Evolutionary conservation across 2,329 filamentous ascomycete genomes (phyloP).

Genomic region (Aureobasidium lini): DNA sequence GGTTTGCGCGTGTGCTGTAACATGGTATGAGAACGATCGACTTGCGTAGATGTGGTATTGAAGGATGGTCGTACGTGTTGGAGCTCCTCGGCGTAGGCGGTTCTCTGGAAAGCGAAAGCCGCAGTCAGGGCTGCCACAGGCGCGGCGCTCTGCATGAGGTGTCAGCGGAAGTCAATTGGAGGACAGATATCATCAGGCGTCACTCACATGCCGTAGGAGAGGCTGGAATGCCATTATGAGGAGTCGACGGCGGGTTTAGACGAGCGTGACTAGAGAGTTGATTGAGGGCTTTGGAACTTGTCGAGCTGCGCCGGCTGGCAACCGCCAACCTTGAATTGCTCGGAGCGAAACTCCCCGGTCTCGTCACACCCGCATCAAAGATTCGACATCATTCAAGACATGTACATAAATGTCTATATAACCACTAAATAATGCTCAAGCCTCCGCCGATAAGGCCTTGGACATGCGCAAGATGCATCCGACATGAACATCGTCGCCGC

Average conservation of each 20-base stretch:
- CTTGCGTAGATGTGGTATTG: neutral
- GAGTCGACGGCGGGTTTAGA: constrained; percentile 13
- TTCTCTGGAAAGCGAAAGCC: constrained; percentile 38
- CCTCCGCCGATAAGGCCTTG: constrained; percentile 42
- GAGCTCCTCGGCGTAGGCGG: constrained; percentile 43
- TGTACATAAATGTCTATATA: neutral
- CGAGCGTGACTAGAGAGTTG: neutral
- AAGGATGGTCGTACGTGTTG: constrained; percentile 10
- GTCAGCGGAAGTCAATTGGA: constrained; percentile 17
- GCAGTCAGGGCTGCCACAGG: constrained; percentile 40
- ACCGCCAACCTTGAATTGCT: neutral
- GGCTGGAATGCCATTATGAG: constrained; percentile 46
- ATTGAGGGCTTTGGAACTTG: neutral
- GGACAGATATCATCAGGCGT: neutral
- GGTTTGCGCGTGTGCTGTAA: constrained; percentile 43
- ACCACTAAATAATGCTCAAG: constrained; percentile 32
- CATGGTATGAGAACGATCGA: neutral
- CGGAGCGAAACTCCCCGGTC: neutral
- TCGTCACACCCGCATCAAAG: neutral
- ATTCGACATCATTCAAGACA: neutral
- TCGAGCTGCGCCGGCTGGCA: neutral
- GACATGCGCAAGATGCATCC: constrained; percentile 56
- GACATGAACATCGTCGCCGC: constrained; percentile 26
- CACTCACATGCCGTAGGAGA: constrained; percentile 45
- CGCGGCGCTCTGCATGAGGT: constrained; percentile 39